Conservation (phyloP, 2,329 filamentous ascomycete genomes). For the Aureobasidium sp. region DNA sequence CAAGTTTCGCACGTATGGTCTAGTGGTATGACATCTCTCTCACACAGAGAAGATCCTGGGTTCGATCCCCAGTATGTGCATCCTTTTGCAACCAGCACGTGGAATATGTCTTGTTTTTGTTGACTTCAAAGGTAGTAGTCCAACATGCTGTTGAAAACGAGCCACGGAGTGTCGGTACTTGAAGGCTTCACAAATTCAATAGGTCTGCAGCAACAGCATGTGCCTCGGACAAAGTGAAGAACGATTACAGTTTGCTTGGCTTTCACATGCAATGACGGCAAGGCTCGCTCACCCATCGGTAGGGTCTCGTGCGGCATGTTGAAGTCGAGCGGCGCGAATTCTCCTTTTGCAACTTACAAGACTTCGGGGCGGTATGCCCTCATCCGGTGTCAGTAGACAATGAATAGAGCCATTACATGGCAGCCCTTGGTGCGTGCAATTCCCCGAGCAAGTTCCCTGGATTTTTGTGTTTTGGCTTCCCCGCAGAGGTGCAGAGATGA, state of each 20-base stretch:
- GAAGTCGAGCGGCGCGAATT: background rate
- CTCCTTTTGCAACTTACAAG: background rate
- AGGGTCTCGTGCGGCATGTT: conserved; percentile 9
- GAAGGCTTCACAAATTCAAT: background rate
- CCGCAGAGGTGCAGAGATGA: conserved; percentile 8
- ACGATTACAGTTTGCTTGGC: background rate
- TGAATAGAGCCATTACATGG: conserved; percentile 2
- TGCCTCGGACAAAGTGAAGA: background rate
- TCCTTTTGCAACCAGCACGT: background rate
- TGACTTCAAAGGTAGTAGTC: too few relatives aligned
- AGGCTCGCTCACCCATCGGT: background rate
- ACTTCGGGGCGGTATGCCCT: background rate
- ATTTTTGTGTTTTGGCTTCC: background rate
- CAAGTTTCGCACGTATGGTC: conserved; percentile 17
- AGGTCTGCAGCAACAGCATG: background rate
- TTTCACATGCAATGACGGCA: conserved; percentile 12
- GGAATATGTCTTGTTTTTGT: too few relatives aligned
- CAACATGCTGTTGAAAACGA: too few relatives aligned
- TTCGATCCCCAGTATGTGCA: conserved; percentile 24
- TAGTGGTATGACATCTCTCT: conserved; percentile 27
- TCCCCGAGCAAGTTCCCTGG: background rate
- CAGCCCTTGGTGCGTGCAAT: conserved; percentile 7
- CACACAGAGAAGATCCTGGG: conserved; percentile 25
- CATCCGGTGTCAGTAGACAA: background rate
- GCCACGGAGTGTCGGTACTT: background rate